phyloP scores from a whole-genome alignment of 257 asterid genomes.

The Solanum clarkiae region DNA sequence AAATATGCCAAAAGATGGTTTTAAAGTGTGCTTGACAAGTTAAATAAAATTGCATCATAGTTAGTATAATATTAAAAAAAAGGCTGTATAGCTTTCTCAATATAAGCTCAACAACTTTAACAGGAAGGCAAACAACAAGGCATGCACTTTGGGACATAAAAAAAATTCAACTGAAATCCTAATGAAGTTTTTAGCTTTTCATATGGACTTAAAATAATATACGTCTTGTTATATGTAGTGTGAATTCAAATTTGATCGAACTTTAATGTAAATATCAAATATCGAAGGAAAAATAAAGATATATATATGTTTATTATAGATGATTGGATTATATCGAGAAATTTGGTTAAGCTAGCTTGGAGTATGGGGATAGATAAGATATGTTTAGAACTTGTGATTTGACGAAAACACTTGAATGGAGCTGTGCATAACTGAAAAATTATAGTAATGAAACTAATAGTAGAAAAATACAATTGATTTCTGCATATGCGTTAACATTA shows the following conservation, averaged over 20 bases:
- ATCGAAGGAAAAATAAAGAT: neutral
- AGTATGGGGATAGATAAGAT: neutral
- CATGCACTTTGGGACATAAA: conserved; percentile 4
- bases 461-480: neutral
- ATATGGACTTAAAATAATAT: neutral
- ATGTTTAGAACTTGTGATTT: neutral
- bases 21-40: neutral
- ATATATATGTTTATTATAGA: neutral
- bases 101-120: neutral
- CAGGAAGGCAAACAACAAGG: conserved; percentile 1
- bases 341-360: neutral
- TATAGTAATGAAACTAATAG: neutral
- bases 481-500: neutral
- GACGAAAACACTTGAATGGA: neutral
- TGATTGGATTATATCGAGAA: neutral
- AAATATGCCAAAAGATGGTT: neutral
- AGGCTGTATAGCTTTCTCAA: neutral
- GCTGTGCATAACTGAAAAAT: neutral
- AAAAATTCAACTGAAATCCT: neutral
- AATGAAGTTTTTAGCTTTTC: neutral
- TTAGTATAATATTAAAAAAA: neutral
- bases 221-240: neutral
- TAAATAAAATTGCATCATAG: neutral
- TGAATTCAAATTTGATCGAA: too few relatives aligned
- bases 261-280: neutral